Evolutionary conservation across 1,139 yeast genomes (phyloP), one percentile per base, ranked within the genome.

Genomic region (Taiozyma sp.): DNA sequence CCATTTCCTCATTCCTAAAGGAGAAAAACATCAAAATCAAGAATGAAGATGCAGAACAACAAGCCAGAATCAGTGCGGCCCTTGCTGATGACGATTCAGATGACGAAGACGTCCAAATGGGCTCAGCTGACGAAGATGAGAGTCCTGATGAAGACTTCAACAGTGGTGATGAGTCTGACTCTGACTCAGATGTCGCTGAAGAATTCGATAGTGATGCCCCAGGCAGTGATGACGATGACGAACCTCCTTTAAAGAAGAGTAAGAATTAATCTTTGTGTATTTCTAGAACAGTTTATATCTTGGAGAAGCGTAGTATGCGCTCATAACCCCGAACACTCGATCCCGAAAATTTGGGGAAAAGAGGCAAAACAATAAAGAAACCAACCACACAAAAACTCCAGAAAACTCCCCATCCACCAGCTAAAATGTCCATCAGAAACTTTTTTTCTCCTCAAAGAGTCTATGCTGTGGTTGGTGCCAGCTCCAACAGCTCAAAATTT

Each of bases 11-110:
- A 44, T 93, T 77, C 74, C 80, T 95, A 68, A 78, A 78, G 62
- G 81, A 84, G 50, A 91, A 88, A 76, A 88, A 87, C 49, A 72
- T 93, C 56, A 77, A 81, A 59, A 88, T 93, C 51, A 86, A 85
- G 73, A 90, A 91, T 66, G 98, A 93, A 65, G 95, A 89, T 58
- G 88, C 84, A 61, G 87, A 89, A 54, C 95, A 93, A 45, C 88
- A 89, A 69, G 84, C 84, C 48, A 77, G 86, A 74, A 72, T 90
- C 63, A 88, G 87, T 45, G 83, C 83, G 56, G 95, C 88, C 14
- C 76, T 88, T 65, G 88, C 80, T 47, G 61, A 46, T 48, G 88
- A 80, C 52, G 87, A 82, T 60, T 89, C 81, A 47, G 85, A 79
- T 50, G 85, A 76, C 53, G 83, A 75, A 39, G 91, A 85, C 64